Conservation (phyloP, 2,329 filamentous ascomycete genomes). For the Blumeriella jaapii region DNA sequence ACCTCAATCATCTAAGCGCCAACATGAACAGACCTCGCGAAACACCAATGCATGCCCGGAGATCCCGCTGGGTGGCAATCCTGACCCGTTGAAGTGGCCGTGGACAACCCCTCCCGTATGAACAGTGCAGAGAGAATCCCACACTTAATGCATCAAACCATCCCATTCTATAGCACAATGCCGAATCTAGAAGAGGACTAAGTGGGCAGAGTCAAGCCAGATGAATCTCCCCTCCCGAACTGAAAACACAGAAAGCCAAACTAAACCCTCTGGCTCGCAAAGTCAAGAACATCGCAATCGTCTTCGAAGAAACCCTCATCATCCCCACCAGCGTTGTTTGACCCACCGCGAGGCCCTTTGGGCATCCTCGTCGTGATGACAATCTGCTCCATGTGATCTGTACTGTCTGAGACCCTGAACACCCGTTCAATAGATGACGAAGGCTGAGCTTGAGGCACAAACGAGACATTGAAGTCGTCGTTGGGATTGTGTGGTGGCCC, state of each 20-base stretch:
- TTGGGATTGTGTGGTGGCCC: conserved; percentile 37
- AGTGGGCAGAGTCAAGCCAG: background rate
- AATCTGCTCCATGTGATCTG: conserved; percentile 55
- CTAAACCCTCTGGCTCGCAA: conserved; percentile 59
- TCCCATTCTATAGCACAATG: conserved; percentile 8
- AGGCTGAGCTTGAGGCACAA: conserved; percentile 47
- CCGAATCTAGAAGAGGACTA: conserved; percentile 3
- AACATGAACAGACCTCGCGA: too few species aligned
- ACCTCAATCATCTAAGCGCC: conserved; percentile 8
- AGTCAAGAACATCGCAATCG: conserved; percentile 83
- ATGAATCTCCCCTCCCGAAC: background rate
- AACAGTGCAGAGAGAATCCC: conserved; percentile 7
- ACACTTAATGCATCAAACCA: conserved; percentile 10
- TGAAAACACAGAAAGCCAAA: background rate
- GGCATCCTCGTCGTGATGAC: conserved; percentile 71
- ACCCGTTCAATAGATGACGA: conserved; percentile 53
- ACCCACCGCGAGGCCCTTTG: conserved; percentile 38
- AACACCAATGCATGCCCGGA: background rate
- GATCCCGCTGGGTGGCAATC: conserved; percentile 1
- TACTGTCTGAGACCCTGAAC: conserved; percentile 39
- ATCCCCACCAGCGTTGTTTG: conserved; percentile 40
- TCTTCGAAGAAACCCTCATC: conserved; percentile 81
- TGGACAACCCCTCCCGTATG: conserved; percentile 5
- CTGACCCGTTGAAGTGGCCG: conserved; percentile 14
- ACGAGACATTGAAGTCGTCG: conserved; percentile 36